phyloP scores from a whole-genome alignment of 164 flowering plant species.

The Taxillus chinensis region DNA sequence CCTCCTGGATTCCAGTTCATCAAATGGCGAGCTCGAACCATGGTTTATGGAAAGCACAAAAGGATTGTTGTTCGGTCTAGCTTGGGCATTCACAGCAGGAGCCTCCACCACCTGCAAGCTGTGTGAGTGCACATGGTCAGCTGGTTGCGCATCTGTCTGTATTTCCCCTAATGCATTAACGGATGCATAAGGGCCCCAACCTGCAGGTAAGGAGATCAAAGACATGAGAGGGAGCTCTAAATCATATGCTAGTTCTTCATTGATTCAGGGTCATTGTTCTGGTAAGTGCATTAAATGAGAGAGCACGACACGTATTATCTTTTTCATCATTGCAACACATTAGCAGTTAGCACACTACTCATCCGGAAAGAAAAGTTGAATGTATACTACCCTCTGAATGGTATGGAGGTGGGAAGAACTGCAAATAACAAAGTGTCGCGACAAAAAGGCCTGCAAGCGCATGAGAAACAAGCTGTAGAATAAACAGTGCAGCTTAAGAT shows the following conservation, averaged over 20 bases:
- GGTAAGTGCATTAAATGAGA: no score
- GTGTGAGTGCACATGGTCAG: constrained; percentile 8
- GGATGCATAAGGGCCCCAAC: constrained; percentile 66
- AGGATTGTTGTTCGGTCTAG: constrained; percentile 4
- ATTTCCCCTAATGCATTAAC: constrained; percentile 41
- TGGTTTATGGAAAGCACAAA: not conserved
- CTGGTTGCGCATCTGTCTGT: constrained; percentile 6
- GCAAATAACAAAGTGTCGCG: constrained; percentile 65
- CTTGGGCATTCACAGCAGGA: constrained; percentile 12
- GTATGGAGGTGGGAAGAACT: constrained; percentile 83
- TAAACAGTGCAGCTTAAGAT: not conserved
- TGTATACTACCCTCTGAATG: constrained; percentile 38
- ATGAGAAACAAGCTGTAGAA: not conserved
- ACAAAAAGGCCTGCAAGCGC: constrained; percentile 44
- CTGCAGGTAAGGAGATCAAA: constrained; percentile 13
- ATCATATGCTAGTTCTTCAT: no score
- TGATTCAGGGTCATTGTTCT: no score
- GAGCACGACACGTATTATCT: no score
- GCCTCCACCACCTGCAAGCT: constrained; percentile 13
- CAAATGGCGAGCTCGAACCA: constrained; percentile 11
- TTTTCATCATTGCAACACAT: no score
- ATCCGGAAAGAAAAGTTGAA: not conserved
- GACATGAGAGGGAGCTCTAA: not conserved
- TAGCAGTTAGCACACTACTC: not conserved
- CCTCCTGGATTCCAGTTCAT: constrained; percentile 20